Evolutionary conservation across 129 eudicot genomes (phyloP).

Genomic region (Centaurea solstitialis): DNA sequence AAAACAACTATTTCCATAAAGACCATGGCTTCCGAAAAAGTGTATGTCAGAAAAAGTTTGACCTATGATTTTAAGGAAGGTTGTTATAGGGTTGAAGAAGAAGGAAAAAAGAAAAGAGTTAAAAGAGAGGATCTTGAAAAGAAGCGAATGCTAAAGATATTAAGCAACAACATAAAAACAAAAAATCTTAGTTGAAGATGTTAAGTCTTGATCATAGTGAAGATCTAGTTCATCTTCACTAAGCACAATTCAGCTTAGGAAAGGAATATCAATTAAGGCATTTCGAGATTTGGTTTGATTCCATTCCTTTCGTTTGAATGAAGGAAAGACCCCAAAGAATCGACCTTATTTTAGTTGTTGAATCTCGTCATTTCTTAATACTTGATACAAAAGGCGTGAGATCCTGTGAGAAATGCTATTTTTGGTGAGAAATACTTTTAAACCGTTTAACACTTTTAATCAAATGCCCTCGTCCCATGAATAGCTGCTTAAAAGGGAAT

Average conservation of each 20-base stretch:
- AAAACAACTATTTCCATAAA: neutral
- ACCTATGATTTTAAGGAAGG: neutral
- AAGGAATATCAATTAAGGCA: neutral
- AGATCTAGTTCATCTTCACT: neutral
- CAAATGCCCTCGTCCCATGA: too few species aligned
- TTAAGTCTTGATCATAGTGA: neutral
- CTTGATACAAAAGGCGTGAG: neutral
- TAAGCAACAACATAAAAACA: neutral
- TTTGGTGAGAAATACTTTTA: too few species aligned
- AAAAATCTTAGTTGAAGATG: neutral
- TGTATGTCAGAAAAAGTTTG: neutral
- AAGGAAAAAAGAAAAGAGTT: neutral
- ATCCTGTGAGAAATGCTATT: too few species aligned
- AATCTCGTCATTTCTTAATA: neutral
- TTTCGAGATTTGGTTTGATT: too few species aligned
- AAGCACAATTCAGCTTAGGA: neutral
- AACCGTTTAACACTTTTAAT: too few species aligned
- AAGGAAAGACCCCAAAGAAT: too few species aligned
- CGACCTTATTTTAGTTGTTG: too few species aligned
- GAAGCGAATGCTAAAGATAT: neutral
- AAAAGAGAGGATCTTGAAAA: neutral
- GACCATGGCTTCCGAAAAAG: neutral
- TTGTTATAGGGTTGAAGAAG: neutral
- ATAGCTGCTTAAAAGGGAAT: too few species aligned
- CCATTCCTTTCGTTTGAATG: too few species aligned